These are phyloP conservation scores for Chrysoporthe puriensis DNA, from an alignment of 2,329 filamentous ascomycete genomes.

Conservation along the genomic window DNA sequence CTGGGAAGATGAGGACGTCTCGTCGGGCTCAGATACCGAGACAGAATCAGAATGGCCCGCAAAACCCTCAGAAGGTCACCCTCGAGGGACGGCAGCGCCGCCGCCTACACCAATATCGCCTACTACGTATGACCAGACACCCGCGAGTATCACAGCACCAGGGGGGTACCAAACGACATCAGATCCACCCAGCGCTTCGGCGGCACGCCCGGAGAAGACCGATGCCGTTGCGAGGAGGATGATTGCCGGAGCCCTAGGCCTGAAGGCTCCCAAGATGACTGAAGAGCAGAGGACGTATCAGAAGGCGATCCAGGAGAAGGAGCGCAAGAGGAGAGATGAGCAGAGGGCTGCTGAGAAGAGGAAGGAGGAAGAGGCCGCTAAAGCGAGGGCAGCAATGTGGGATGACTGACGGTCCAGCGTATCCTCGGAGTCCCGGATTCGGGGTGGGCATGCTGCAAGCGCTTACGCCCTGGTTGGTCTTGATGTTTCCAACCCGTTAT, in stretches of 20 bases:
- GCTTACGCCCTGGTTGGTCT: background rate
- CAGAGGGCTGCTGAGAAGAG: slow-evolving; percentile 68
- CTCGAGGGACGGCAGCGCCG: slow-evolving; percentile 50
- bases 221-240: slow-evolving; percentile 87
- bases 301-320: slow-evolving; percentile 78
- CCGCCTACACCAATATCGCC: slow-evolving; percentile 70
- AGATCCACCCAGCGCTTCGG: slow-evolving; percentile 10
- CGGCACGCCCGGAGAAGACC: slow-evolving; percentile 79
- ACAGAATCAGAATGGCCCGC: slow-evolving; percentile 35
- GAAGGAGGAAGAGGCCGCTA: slow-evolving; percentile 68
- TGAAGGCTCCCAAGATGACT: slow-evolving; percentile 78
- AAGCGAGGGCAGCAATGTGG: slow-evolving; percentile 86
- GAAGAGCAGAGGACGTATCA: slow-evolving; percentile 91
- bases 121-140: slow-evolving; percentile 38
- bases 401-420: slow-evolving; percentile 57
- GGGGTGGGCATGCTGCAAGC: background rate
- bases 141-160: slow-evolving; percentile 14
- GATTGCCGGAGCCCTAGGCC: slow-evolving; percentile 86
- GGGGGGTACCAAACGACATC: slow-evolving; percentile 13
- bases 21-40: slow-evolving; percentile 46
- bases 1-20: slow-evolving; percentile 74
- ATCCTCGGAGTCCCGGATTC: background rate
- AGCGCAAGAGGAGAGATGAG: slow-evolving; percentile 74
- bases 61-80: slow-evolving; percentile 28
- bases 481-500: background rate